A percentile compares a stretch with the other conserved stretches of the same genome.
Evolutionary conservation across 306 rosid genomes (phyloP).

Genomic region (Malus domestica): DNA sequence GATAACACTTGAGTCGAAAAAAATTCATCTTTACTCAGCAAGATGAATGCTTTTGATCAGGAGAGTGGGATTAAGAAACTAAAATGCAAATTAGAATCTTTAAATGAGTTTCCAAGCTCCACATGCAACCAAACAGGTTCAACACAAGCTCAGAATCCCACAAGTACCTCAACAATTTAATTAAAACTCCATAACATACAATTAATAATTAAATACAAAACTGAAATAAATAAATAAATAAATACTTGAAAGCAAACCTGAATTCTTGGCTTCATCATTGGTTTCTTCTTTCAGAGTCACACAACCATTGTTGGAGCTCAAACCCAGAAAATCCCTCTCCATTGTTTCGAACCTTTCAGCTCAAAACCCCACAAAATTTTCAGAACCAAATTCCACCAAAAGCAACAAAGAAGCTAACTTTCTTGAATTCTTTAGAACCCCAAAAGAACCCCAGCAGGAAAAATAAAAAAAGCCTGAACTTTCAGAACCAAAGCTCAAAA

Average conservation of each 20-base stretch:
- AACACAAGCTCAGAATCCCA: not conserved
- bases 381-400: constrained; percentile 1
- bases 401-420: not conserved
- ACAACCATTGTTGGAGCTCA: constrained; percentile 35
- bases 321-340: constrained; percentile 77
- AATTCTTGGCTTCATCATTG: constrained; percentile 24
- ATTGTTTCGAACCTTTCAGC: constrained; percentile 3
- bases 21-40: not conserved
- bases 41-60: not conserved
- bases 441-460: not conserved
- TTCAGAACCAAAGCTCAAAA: not conserved
- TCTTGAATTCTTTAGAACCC: not conserved
- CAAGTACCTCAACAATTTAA: not conserved
- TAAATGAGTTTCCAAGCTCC: not conserved
- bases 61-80: not conserved
- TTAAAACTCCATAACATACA: not conserved
- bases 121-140: not conserved
- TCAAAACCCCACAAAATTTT: not conserved
- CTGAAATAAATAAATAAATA: no score
- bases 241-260: constrained; percentile 32
- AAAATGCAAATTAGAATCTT: not conserved
- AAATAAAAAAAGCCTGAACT: not conserved
- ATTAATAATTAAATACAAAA: not conserved
- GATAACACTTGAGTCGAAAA: no score
- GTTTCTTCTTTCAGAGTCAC: constrained; percentile 30